Percentiles rank a stretch among this genome's conserved stretches.
These are phyloP conservation scores for Pyracantha coccinea DNA, from an alignment of 331 rosid genomes.

Conservation along the genomic window DNA sequence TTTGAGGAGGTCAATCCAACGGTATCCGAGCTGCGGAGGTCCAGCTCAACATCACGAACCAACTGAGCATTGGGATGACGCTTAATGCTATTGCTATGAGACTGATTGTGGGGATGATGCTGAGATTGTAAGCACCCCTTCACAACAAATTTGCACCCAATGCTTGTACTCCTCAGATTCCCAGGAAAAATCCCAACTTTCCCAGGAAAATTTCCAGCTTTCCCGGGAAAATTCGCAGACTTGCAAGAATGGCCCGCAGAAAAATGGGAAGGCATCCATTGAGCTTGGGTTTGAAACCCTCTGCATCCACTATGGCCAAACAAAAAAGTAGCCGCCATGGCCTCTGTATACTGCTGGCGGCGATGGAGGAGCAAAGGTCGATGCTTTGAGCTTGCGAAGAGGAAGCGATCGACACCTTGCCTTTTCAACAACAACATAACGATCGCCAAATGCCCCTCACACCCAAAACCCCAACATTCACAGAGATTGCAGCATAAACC, in stretches of 20 bases:
- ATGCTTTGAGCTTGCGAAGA: background rate
- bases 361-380: slow-evolving; percentile 8
- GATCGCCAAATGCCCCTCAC: slow-evolving; percentile 12
- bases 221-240: background rate
- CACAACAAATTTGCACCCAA: background rate
- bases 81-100: background rate
- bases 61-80: slow-evolving; percentile 12
- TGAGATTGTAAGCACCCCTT: background rate
- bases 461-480: slow-evolving; percentile 6
- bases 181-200: background rate
- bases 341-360: background rate
- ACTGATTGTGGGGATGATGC: background rate
- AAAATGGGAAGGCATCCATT: background rate
- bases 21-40: slow-evolving; percentile 9
- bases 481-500: background rate
- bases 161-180: background rate
- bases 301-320: background rate
- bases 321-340: slow-evolving; percentile 16
- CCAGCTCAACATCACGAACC: slow-evolving; percentile 16
- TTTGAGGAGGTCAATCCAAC: slow-evolving; percentile 1
- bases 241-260: background rate
- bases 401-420: slow-evolving; percentile 21
- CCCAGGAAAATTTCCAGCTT: background rate
- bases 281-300: background rate
- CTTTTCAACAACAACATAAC: slow-evolving; percentile 46